phyloP scores from a whole-genome alignment of 2,329 filamentous ascomycete species.

The Xylaria arbuscula region DNA sequence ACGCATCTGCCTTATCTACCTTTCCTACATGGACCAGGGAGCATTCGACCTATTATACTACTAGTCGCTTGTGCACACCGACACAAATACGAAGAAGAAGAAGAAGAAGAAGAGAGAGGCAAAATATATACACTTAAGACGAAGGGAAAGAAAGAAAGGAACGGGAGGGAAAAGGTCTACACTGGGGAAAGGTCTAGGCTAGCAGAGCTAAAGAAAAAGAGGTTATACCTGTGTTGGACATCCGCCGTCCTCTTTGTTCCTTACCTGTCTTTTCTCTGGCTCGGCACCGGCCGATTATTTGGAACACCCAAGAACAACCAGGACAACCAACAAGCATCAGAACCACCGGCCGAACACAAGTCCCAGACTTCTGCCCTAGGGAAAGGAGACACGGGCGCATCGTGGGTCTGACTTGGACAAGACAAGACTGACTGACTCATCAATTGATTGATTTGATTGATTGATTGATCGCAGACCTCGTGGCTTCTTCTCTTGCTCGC shows the following conservation, averaged over 20 bases:
- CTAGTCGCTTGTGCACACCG: conserved; percentile 31
- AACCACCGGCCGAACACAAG: neutral
- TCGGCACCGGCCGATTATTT: conserved; percentile 11
- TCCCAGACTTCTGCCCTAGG: too few relatives aligned
- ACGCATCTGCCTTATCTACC: conserved; percentile 2
- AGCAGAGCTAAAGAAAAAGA: conserved; percentile 23
- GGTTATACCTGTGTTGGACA: conserved; percentile 22
- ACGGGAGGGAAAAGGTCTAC: too few relatives aligned
- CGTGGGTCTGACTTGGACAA: conserved; percentile 20
- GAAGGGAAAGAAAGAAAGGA: conserved; percentile 5
- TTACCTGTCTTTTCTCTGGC: conserved; percentile 14
- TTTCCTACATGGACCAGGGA: conserved; percentile 14
- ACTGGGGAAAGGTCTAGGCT: neutral
- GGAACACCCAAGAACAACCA: conserved; percentile 5
- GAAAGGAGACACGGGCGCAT: conserved; percentile 9
- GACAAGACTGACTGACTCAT: conserved; percentile 1
- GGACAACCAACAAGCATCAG: neutral
- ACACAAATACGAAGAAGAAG: conserved; percentile 5
- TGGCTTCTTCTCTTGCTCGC: neutral
- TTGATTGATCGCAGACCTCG: neutral
- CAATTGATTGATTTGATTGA: conserved; percentile 12
- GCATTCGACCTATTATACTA: neutral
- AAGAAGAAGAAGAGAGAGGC: conserved; percentile 5
- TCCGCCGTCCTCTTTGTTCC: conserved; percentile 22
- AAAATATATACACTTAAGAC: neutral